These are phyloP conservation scores for Coemansia sp. DNA, from an alignment of 192 early-diverging fungal genomes.

Conservation along the genomic window DNA sequence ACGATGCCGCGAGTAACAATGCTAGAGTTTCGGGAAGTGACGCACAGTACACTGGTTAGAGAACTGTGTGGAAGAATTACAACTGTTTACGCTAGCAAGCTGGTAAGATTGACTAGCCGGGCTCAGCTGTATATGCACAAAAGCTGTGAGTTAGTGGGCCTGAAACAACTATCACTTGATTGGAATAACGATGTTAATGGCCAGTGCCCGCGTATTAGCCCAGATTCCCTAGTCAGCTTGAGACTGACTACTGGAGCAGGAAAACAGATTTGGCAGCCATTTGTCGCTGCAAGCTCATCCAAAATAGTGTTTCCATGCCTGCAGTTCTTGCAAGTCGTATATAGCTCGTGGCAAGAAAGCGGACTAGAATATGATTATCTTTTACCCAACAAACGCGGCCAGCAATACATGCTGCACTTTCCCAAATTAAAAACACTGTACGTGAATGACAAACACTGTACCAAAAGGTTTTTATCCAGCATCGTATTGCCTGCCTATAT, in stretches of 20 bases:
- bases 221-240: not conserved
- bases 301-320: not conserved
- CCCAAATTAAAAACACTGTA: not conserved
- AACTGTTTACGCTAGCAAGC: not conserved
- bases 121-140: not conserved
- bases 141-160: not conserved
- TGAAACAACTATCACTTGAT: not conserved
- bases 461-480: not conserved
- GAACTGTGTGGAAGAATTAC: slow-evolving; percentile 1
- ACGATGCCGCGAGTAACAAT: not conserved
- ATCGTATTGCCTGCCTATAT: not conserved
- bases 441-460: not conserved
- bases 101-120: not conserved
- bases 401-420: not conserved
- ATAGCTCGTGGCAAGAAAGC: not conserved
- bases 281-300: not conserved
- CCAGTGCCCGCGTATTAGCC: not conserved
- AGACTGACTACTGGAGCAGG: not conserved
- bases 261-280: not conserved
- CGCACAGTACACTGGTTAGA: not conserved
- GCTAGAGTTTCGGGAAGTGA: not conserved
- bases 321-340: not conserved
- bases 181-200: not conserved
- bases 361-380: not conserved
- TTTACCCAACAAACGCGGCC: not conserved